Base-by-base conservation (phyloP, 192 early-diverging fungal genomes). In the Rhizoclosmatium globosum region DNA sequence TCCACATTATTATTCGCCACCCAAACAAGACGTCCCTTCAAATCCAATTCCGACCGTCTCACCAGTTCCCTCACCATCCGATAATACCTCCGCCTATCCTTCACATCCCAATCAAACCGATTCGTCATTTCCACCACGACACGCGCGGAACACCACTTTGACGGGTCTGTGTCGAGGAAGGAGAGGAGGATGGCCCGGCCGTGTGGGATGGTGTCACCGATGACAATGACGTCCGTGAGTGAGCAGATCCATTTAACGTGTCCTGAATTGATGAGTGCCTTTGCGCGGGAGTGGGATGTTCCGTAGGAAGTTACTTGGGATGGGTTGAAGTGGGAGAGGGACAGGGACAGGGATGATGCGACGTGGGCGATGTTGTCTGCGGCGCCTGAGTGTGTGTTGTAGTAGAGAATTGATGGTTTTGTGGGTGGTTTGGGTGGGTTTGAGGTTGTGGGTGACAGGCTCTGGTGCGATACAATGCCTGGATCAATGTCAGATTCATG, bases 1-100 rank as follows among this genome's bases (percentile, higher is more conserved):
- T 74, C 72, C 42, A 77, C 76, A 70, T 70, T 71, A 56, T 77
- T 77, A 39, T 77, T 71, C 23, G 69, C 76, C 9, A 77, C 76
- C 50, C 47, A 68, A 21, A 41, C 71, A 31, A 77, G 4, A 17
- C 41, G 47, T 13, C 68, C 50, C 48, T 59, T 56, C 23, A 43
- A 19, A 53, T n/a, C 38, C 19, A 7, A 7, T 4, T 39, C 60
- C 7, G 11, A 19, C 23, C 21, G 19, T n/a, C 6, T 43, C 1
- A 62, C 44, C 17, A 74, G 47, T 23, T 44, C 46, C 23, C 61
- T 23, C 43, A 74, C 45, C 56, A 74, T 41, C n/a, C 23, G 39
- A 47, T 62, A 74, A 48, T 74, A 74, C 72, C 38, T 59, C 42
- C 39, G 19, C 59, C 39, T 74, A 38, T 74, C 72, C 39, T 74